Base-by-base conservation (phyloP, 2,329 filamentous ascomycete genomes). In the Exserohilum rostratum region DNA sequence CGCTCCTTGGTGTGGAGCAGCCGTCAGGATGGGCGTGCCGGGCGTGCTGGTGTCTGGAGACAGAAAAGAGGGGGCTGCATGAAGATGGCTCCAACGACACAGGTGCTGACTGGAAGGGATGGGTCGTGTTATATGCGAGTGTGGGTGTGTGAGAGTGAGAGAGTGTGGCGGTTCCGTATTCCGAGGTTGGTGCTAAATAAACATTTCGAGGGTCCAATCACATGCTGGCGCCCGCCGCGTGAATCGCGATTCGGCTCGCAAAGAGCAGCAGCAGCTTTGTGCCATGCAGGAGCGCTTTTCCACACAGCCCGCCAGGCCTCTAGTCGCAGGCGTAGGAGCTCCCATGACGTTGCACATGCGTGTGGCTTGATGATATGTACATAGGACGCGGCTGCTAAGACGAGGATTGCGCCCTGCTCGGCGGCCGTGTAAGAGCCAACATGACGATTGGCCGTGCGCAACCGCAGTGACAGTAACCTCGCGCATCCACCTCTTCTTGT, bases 301-400 rank as follows among this genome's bases (percentile, higher is more conserved):
- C 7, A 25, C 7, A 25, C 22, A 25, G 22, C 22, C 22, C 22
- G 22, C 4, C 22, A 25, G 22, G 22, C 22, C 4, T 25, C 22
- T 25, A 5, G 22, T 25, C 22, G 22, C 22, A 25, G 22, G 22
- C 22, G 22, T 7, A 25, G 4, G 22, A 7, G 22, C 22, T 25
- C 4, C 44, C 17, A 52, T 57, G 57, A 60, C 54, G 57, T 57
- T 46, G 40, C 33, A 18, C 2, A 42, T 33, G 37, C 48, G n/a
- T 34, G 44, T 22, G 27, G 35, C 50, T 13, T 42, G 46, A 29
- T 29, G 30, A 53, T 57, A 25, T 7, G 7, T 7, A 25, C 22
- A 5, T 25, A 48, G 31, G 30, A 43, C 29, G 13, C 20, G 15
- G 22, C 15, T 51, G 31, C 33, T 56, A 54, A 57, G 34, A 53